Evolutionary conservation across 2,329 filamentous ascomycete genomes (phyloP), one percentile per base, ranked within the genome.

Genomic region (Immersiporthe knoxdaviesiana): DNA sequence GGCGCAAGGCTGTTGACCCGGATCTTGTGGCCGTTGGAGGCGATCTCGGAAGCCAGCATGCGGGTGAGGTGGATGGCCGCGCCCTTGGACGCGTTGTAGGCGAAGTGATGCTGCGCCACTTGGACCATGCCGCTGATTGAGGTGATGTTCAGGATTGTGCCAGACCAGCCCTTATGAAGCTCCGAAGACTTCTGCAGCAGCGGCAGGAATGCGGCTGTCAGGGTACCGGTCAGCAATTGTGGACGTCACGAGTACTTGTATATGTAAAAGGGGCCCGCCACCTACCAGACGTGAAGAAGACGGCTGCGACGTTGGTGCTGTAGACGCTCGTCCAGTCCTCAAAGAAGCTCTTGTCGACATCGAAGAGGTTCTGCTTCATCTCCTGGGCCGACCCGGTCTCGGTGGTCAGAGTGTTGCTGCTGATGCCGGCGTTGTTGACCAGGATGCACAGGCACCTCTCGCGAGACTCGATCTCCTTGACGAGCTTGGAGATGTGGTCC

Each of bases 1-100:
- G 92, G 92, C 0, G 92, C 92, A 71, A 92, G 92, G 54, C 90
- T 88, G 75, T 94, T 86, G 50, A 91, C 85, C 73, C 93, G 92
- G 54, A 87, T 83, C 77, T 88, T 90, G 71, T 91, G 84, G 27
- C 85, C 83, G 61, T 87, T 82, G 70, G 80, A 80, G 0, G 86
- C 84, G 7, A 91, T 76, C 77, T 92, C 90, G 50, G 82, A 80
- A 0, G 90, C 88, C 14, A 92, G 79, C 76, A 92, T 89, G 67
- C 88, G 82, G 44, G 84, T 89, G 67, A 92, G 78, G 73, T 92
- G 90, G 71, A 88, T 84, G 2, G 90, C 81, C 0, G 89, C 90
- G 0, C 85, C 90, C 78, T 92, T 92, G 71, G 81, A 85, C 0
- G 88, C 84, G 64, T 87, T 88, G 78, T 91, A 92, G 3, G 86